phyloP scores from a whole-genome alignment of 139 green algal species.

The Coelastrella sp. region DNA sequence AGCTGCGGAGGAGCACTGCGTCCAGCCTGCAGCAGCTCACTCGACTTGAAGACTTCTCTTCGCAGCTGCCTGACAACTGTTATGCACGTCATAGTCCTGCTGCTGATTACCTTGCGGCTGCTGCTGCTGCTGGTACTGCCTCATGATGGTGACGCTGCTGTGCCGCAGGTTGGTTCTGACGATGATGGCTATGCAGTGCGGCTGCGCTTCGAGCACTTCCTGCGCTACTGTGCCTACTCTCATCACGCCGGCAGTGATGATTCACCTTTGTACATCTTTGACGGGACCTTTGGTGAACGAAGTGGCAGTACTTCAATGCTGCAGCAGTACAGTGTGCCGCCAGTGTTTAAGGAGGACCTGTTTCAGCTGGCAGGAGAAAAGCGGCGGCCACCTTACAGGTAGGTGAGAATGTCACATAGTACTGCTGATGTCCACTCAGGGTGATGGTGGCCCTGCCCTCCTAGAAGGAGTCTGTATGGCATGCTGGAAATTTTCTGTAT shows the following conservation, averaged over 20 bases:
- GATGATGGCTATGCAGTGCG: constrained; percentile 94
- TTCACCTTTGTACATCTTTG: constrained; percentile 89
- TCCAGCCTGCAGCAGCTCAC: too few relatives aligned
- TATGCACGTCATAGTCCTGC: too few relatives aligned
- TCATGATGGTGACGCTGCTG: background rate
- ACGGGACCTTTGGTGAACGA: constrained; percentile 55
- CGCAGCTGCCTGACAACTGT: too few relatives aligned
- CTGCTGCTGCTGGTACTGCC: background rate
- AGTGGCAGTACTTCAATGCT: constrained; percentile 7
- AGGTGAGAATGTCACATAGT: background rate
- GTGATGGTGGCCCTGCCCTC: background rate
- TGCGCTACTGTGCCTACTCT: constrained; percentile 71
- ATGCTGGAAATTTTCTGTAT: background rate
- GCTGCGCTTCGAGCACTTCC: constrained; percentile 81
- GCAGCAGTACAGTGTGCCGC: constrained; percentile 26
- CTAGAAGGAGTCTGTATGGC: background rate
- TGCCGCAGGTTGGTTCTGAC: constrained; percentile 85
- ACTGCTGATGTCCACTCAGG: background rate
- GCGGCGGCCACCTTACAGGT: constrained; percentile 85
- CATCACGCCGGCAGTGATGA: constrained; percentile 75
- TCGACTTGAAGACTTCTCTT: too few relatives aligned
- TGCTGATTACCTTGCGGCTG: too few relatives aligned
- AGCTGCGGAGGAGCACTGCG: too few relatives aligned
- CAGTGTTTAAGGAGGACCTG: constrained; percentile 84
- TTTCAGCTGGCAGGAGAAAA: constrained; percentile 84